Percentiles rank a stretch among this genome's conserved stretches.
phyloP scores from a whole-genome alignment of 148 eudicot genomes.

The Vaccinium myrtillus region DNA sequence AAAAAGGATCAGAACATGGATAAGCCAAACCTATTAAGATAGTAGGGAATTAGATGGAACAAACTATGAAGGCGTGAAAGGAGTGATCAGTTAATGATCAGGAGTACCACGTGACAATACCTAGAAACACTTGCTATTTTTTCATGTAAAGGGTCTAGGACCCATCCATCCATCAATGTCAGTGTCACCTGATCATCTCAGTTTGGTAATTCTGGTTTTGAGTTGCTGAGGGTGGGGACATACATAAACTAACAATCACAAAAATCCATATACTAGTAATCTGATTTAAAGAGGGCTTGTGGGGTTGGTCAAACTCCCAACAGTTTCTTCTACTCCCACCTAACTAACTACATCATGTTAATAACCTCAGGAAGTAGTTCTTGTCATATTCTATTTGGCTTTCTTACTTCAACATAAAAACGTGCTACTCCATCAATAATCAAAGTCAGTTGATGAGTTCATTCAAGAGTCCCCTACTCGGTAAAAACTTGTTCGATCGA shows the following conservation, averaged over 20 bases:
- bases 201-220: neutral
- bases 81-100: no score
- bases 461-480: neutral
- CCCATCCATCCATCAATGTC: neutral
- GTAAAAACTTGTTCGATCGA: no score
- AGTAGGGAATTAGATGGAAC: no score
- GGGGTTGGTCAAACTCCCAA: slow-evolving; percentile 14
- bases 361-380: slow-evolving; percentile 9
- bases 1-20: neutral
- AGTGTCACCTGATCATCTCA: neutral
- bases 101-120: neutral
- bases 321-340: slow-evolving; percentile 14
- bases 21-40: neutral
- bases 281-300: neutral
- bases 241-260: neutral
- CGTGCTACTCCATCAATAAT: neutral
- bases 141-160: neutral
- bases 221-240: neutral
- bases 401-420: neutral
- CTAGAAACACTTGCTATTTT: neutral
- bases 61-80: no score
- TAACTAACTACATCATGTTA: neutral
- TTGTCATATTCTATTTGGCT: neutral
- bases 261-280: neutral
- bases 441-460: neutral